Conservation (phyloP, 352 stramenopile species). For the Elongisporangium prolatum region DNA sequence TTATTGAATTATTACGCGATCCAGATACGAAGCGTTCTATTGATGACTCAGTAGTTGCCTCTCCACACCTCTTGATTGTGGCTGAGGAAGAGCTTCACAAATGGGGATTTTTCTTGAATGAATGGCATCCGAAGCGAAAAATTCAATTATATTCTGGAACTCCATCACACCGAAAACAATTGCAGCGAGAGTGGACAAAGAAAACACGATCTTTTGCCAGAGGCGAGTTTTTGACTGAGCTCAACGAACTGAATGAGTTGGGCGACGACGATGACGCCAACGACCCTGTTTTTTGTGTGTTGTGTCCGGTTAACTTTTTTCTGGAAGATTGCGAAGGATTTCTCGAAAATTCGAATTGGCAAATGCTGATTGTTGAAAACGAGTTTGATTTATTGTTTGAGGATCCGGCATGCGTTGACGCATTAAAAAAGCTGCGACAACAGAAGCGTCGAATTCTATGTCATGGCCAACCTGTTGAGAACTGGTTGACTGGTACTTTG, state of each 20-base stretch:
- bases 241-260: conserved; percentile 28
- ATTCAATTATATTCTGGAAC: conserved; percentile 61
- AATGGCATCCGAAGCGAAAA: conserved; percentile 42
- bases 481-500: conserved; percentile 39
- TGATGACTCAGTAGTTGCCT: conserved; percentile 5
- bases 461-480: conserved; percentile 51
- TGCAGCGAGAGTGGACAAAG: conserved; percentile 45
- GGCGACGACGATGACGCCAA: conserved; percentile 44
- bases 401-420: conserved; percentile 28
- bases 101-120: conserved; percentile 66
- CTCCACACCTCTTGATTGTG: conserved; percentile 75
- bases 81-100: conserved; percentile 75
- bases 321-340: conserved; percentile 48
- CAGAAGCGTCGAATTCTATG: conserved; percentile 54
- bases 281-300: conserved; percentile 50
- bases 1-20: conserved; percentile 34
- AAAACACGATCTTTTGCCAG: conserved; percentile 4
- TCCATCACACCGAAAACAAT: conserved; percentile 25
- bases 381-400: conserved; percentile 46
- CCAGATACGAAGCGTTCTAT: conserved; percentile 12
- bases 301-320: conserved; percentile 58
- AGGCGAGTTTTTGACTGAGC: conserved; percentile 23
- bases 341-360: conserved; percentile 42
- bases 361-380: conserved; percentile 74
- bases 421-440: conserved; percentile 43